A percentile compares a stretch with the other conserved stretches of the same genome.
These are phyloP conservation scores for Tuctoria greenei DNA, from an alignment of 176 grass and related monocot genomes.

Conservation along the genomic window DNA sequence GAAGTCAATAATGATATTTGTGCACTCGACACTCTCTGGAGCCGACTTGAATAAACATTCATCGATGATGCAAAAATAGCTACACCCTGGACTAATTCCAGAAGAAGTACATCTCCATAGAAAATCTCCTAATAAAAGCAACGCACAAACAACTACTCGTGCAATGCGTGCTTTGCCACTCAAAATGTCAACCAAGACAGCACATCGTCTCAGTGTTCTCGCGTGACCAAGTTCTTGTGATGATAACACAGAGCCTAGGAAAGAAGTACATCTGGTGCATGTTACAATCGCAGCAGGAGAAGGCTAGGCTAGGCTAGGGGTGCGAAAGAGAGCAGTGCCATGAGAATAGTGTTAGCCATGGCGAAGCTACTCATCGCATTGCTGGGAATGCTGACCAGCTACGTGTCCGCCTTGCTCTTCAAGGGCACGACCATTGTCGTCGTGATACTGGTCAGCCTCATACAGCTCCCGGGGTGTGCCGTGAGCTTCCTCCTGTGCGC, in stretches of 20 bases:
- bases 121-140: neutral
- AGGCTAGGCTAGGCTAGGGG: no score
- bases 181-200: neutral
- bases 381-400: conserved; percentile 3
- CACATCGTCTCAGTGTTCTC: no score
- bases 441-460: conserved; percentile 17
- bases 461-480: conserved; percentile 23
- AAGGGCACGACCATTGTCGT: conserved; percentile 36
- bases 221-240: no score
- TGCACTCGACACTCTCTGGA: neutral
- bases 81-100: no score
- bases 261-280: no score
- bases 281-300: no score
- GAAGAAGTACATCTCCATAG: no score
- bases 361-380: conserved; percentile 33
- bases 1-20: neutral
- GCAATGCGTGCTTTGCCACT: conserved; percentile 7
- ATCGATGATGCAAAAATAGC: neutral
- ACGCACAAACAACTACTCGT: neutral
- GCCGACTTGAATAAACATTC: conserved; percentile 4
- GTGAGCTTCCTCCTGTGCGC: conserved; percentile 11
- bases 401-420: conserved; percentile 23
- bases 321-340: neutral
- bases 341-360: conserved; percentile 7
- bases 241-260: no score